Base-by-base conservation (phyloP, 164 flowering plant species). In the Vitis rupestris region DNA sequence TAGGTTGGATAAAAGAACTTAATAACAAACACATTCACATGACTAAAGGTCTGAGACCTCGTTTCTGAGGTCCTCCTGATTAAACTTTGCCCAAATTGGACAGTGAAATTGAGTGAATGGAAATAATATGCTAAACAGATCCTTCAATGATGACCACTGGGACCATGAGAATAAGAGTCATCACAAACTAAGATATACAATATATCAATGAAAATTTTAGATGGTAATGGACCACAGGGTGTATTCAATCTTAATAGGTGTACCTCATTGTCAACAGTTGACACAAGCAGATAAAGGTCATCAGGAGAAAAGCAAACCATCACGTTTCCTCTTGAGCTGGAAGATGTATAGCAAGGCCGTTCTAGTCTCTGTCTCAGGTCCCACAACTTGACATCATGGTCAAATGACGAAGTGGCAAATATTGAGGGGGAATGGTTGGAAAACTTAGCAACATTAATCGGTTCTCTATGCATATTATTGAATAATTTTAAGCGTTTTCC, bases 191-290 rank as follows among this genome's bases (percentile, higher is more conserved):
- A 37, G 44, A 37, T 0, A 37, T 3, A 4, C 2, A 0, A 37
- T 37, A 37, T 37, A 37, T 37, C 7, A 37, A 37, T 37, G 44
- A 37, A 37, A 37, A 37, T 37, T 37, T 37, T 37, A 37, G 44
- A 37, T 37, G 7, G 44, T 37, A 37, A 37, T 37, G 44, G 4
- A 6, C 44, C 7, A 37, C 44, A 37, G 44, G 44, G 6, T 37
- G 44, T 6, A 37, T 6, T 37, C 44, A 37, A 37, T 37, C 44
- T 37, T 37, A 16, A 16, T 57, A 9, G 19, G 23, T 51, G 9
- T 83, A 87, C 90, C 90, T 87, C 87, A 66, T 87, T 87, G 76
- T 87, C 90, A 30, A 87, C 84, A 57, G 90, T 83, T 8, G 90
- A 87, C 4, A 83, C 80, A 11, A 87, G 82, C 52, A 87, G 78